Evolutionary conservation across 1,284 basidiomycete genomes (phyloP).

Genomic region (Ceratobasidium sp.): DNA sequence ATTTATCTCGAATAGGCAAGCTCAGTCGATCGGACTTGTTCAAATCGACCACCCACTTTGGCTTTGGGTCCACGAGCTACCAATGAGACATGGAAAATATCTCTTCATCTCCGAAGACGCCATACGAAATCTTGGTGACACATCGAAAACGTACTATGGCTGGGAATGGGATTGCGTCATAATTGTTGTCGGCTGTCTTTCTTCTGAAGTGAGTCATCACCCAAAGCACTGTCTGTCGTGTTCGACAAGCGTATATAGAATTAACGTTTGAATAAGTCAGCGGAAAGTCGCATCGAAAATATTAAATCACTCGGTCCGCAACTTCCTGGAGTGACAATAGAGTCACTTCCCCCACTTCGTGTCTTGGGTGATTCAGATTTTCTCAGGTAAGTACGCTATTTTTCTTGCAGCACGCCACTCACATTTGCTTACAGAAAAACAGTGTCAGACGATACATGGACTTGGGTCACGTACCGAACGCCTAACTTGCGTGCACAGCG

Average conservation of each 20-base stretch:
- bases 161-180: constrained; percentile 6
- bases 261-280: background rate
- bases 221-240: no score
- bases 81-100: background rate
- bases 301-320: background rate
- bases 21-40: no score
- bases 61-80: no score
- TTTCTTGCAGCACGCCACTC: background rate
- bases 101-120: background rate
- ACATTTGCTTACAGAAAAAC: background rate
- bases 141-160: background rate
- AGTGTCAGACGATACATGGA: background rate
- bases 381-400: background rate
- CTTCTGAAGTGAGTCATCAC: background rate
- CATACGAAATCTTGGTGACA: background rate
- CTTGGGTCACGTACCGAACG: constrained; percentile 9
- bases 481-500: constrained; percentile 30
- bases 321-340: background rate
- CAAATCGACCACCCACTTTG: no score
- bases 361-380: background rate
- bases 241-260: background rate
- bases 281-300: background rate
- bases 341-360: background rate
- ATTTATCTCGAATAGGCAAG: no score
- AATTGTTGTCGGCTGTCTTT: constrained; percentile 16